Evolutionary conservation across 257 asterid genomes (phyloP), one percentile per base, ranked within the genome.

Genomic region (Apocynum venetum): DNA sequence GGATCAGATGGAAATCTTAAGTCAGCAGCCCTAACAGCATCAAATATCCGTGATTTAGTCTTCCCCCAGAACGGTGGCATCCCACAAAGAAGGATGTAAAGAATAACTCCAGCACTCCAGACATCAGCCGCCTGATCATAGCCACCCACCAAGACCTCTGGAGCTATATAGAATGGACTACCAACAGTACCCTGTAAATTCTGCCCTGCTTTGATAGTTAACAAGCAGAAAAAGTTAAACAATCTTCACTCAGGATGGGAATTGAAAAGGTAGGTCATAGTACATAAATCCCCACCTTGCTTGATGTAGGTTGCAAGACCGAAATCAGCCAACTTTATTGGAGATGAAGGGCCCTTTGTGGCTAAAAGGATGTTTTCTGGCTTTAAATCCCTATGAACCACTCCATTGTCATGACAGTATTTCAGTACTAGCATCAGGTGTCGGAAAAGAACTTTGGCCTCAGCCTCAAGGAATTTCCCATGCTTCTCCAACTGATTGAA

Each of bases 41-140:
- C 92, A 75, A 91, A 91, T 74, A 91, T 91, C 20, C 77, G 82
- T 0, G 97, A 88, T 81, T 90, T 90, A 25, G 96, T 90, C 77
- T 90, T 88, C 67, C 97, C 97, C 93, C 97, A 88, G 43, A 92
- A 92, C 6, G 97, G 97, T 2, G 96, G 94, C 57, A 86, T 84
- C 83, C 96, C 97, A 81, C 93, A 89, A 59, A 92, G 86, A 85
- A 92, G 96, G 77, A 90, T 90, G 85, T 90, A 92, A 75, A 92
- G 90, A 78, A 92, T 89, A 76, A 92, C 97, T 75, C 97, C 96
- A 7, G 96, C 88, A 79, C 96, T 90, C 97, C 97, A 92, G 31
- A 90, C 89, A 77, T 92, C 97, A 41, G 97, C 97, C 59, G 96
- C 94, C 82, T 88, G 84, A 81, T 90, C 82, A 72, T 92, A 92